A percentile compares a stretch with the other conserved stretches of the same genome.
Evolutionary conservation across 2,329 filamentous ascomycete species (phyloP).

Genomic region (Lasiodiplodia hormozganensis): DNA sequence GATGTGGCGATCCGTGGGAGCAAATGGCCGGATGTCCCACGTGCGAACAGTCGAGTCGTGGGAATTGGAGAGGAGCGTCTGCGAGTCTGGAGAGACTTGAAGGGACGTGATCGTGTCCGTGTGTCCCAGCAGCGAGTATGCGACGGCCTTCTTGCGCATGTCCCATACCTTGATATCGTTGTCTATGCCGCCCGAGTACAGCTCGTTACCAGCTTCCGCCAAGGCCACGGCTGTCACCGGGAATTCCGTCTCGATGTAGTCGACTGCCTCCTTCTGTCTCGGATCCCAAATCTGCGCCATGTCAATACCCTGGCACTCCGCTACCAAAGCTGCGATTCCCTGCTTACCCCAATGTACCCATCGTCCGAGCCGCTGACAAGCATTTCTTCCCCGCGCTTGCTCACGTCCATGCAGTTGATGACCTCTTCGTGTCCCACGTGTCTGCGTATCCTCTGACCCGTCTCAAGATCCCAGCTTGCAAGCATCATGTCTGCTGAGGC

Average conservation of each 20-base stretch:
- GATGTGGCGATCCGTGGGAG: slow-evolving; percentile 83
- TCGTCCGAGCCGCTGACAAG: slow-evolving; percentile 93
- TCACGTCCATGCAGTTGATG: slow-evolving; percentile 91
- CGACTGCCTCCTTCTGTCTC: slow-evolving; percentile 83
- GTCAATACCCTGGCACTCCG: slow-evolving; percentile 33
- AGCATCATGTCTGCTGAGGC: slow-evolving; percentile 93
- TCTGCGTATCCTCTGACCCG: slow-evolving; percentile 87
- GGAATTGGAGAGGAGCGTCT: slow-evolving; percentile 86
- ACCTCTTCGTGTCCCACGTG: slow-evolving; percentile 94
- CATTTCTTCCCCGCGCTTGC: slow-evolving; percentile 86
- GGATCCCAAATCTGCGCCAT: slow-evolving; percentile 82
- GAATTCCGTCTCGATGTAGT: slow-evolving; percentile 89
- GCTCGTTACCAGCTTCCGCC: slow-evolving; percentile 93
- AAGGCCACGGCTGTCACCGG: slow-evolving; percentile 90
- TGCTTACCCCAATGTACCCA: slow-evolving; percentile 75
- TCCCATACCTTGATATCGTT: slow-evolving; percentile 99
- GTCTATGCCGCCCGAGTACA: slow-evolving; percentile 94
- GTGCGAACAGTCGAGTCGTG: slow-evolving; percentile 94
- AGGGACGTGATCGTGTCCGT: slow-evolving; percentile 91
- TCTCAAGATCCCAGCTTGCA: slow-evolving; percentile 93
- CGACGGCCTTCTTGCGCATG: slow-evolving; percentile 84
- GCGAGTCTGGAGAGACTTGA: slow-evolving; percentile 89
- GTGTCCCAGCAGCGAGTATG: slow-evolving; percentile 89
- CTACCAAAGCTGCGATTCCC: neutral
- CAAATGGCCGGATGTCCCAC: slow-evolving; percentile 96